These are phyloP conservation scores for Leucaena leucocephala DNA, from an alignment of 306 rosid species.

Conservation along the genomic window DNA sequence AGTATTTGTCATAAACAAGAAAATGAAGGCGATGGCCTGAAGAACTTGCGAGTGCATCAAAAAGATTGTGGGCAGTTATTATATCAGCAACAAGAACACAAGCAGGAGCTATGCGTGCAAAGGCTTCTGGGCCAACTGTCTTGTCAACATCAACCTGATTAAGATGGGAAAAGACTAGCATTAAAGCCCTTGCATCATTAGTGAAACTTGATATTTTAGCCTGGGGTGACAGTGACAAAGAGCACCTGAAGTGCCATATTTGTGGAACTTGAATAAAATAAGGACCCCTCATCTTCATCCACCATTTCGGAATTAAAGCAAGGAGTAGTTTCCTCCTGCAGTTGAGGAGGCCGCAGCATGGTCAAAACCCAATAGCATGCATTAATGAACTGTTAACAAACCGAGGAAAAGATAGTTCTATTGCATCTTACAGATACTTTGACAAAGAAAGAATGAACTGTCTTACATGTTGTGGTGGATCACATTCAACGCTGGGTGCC, in stretches of 20 bases:
- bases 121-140: conserved; percentile 88
- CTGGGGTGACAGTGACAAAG: not conserved
- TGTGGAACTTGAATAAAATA: conserved; percentile 82
- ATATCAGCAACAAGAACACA: conserved; percentile 77
- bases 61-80: conserved; percentile 80
- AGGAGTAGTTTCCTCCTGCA: conserved; percentile 54
- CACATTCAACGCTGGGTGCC: conserved; percentile 59
- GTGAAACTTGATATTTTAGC: not conserved
- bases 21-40: conserved; percentile 74
- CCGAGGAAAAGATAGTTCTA: not conserved
- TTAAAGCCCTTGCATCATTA: not conserved
- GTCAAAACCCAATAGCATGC: not conserved
- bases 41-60: conserved; percentile 69
- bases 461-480: conserved; percentile 48
- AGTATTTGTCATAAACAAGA: conserved; percentile 84
- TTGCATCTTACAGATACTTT: conserved; percentile 29
- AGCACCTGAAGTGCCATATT: conserved; percentile 86
- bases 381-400: not conserved
- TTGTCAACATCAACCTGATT: conserved; percentile 74
- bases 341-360: conserved; percentile 30
- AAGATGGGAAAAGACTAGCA: not conserved
- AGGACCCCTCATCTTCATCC: conserved; percentile 73
- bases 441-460: conserved; percentile 28
- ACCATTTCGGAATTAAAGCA: conserved; percentile 46
- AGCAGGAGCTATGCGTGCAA: conserved; percentile 87